Base-by-base conservation (phyloP, 1,139 yeast genomes). In the Suhomyces panamericanus region DNA sequence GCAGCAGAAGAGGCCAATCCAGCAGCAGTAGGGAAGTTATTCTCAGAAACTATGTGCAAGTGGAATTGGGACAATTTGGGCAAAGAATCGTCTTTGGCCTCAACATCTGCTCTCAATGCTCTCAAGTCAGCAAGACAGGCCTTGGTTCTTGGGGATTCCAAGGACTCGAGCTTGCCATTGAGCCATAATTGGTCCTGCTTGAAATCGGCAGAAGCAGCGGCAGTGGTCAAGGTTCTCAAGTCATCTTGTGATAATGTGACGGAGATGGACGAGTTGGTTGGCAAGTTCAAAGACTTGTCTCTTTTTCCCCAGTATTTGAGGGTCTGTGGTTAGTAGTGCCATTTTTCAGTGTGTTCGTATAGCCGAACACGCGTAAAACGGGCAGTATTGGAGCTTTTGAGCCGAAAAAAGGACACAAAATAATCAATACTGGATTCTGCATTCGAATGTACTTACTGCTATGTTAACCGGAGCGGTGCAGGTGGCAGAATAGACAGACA, bases 21-120 rank as follows among this genome's bases (percentile, higher is more conserved):
- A 13, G 99, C 99, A 32, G 99, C 99, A 22, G 99, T 93, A 41
- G 99, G 99, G 77, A 93, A 93, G 69, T 95, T 95, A 73, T 93
- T 93, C 63, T 89, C 96, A 16, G 96, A 85, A 6, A 88, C 96
- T 56, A 93, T 87, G 59, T 85, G 91, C 48, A 93, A 73, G 46
- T 78, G 76, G 77, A 77, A 83, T 26, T 72, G 57, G 35, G 95
- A 78, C 53, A 93, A 68, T 55, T 78, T 77, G 17, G 89, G 85
- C 50, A 84, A 67, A 1, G 68, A 50, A 0, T 73, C 41, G 57
- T 86, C 80, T 8, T 62, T 43, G 1, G 55, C 53, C 63, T 86
- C 91, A 42, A 85, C 57, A 49, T 73, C 69, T 20, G 59, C 54
- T 64, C 99, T 83, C 56, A 86, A 75, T 16, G 63, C 58, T 58